Percentiles rank a stretch among this genome's conserved stretches.
phyloP scores from a whole-genome alignment of 805 yeast species.

The Saccharomycopsis fodiens region DNA sequence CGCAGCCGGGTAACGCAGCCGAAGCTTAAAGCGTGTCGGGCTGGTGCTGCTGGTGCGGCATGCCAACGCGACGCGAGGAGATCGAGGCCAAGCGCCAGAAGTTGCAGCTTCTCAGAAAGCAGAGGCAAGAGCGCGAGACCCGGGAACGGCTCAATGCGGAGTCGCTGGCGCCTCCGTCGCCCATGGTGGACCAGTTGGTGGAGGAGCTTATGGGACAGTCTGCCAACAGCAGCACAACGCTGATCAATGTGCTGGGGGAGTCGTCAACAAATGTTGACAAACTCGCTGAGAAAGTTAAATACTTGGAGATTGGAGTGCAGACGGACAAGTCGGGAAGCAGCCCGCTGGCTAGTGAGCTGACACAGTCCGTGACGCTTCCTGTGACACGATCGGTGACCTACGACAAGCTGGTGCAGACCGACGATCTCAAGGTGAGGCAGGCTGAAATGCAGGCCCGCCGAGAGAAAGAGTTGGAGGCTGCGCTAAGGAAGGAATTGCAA shows the following conservation, averaged over 20 bases:
- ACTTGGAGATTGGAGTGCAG: slow-evolving; percentile 2
- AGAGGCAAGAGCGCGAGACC: slow-evolving; percentile 13
- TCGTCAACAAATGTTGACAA: not conserved
- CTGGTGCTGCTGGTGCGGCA: too few species aligned
- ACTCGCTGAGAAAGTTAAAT: not conserved
- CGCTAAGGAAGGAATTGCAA: slow-evolving; percentile 5
- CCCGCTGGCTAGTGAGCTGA: not conserved
- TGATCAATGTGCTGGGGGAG: not conserved
- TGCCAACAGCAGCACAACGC: not conserved
- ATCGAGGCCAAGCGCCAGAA: slow-evolving; percentile 20
- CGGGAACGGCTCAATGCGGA: not conserved
- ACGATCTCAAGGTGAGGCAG: slow-evolving; percentile 12
- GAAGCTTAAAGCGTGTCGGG: too few species aligned
- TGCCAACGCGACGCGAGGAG: slow-evolving; percentile 18
- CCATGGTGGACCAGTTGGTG: slow-evolving; percentile 10
- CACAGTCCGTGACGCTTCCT: too few species aligned
- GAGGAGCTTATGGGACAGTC: slow-evolving; percentile 9
- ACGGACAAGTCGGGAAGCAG: not conserved
- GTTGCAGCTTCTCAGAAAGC: slow-evolving; percentile 16
- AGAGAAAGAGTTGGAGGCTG: slow-evolving; percentile 4
- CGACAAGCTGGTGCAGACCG: slow-evolving; percentile 17
- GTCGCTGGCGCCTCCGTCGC: not conserved
- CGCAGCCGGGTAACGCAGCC: too few species aligned
- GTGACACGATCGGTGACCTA: slow-evolving; percentile 12
- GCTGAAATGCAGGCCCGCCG: slow-evolving; percentile 6